Evolutionary conservation across 2,329 filamentous ascomycete species (phyloP).

Genomic region (Colletotrichum tabaci): DNA sequence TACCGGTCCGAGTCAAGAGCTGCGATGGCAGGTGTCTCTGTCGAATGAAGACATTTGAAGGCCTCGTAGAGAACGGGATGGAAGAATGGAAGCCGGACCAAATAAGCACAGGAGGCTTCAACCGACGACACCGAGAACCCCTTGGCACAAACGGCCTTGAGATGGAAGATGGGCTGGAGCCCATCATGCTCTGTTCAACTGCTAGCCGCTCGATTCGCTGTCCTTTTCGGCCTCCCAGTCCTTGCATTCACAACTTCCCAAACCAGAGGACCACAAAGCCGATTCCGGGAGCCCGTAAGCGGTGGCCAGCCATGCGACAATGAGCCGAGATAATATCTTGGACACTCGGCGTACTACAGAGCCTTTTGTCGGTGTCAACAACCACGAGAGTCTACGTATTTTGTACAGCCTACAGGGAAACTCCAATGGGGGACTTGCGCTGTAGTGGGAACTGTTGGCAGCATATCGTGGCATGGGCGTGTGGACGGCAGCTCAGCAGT

Average conservation of each 20-base stretch:
- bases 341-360: slow-evolving; percentile 7
- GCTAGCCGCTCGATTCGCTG: slow-evolving; percentile 8
- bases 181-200: slow-evolving; percentile 5
- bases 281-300: slow-evolving; percentile 19
- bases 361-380: neutral
- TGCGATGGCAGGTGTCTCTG: slow-evolving; percentile 35
- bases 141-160: slow-evolving; percentile 11
- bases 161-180: slow-evolving; percentile 17
- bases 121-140: neutral
- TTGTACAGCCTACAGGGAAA: neutral
- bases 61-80: slow-evolving; percentile 18
- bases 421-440: slow-evolving; percentile 6
- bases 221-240: slow-evolving; percentile 13
- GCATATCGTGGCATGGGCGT: slow-evolving; percentile 39
- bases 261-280: slow-evolving; percentile 11
- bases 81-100: slow-evolving; percentile 18
- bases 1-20: slow-evolving; percentile 35
- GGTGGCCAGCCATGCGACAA: slow-evolving; percentile 12
- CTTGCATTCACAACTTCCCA: slow-evolving; percentile 8
- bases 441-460: slow-evolving; percentile 30
- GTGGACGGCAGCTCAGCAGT: slow-evolving; percentile 24
- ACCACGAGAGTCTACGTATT: neutral
- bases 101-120: neutral
- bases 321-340: slow-evolving; percentile 10
- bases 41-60: slow-evolving; percentile 14